These are phyloP conservation scores for Neospora caninum DNA, from an alignment of 169 alveolate species.

Conservation along the genomic window DNA sequence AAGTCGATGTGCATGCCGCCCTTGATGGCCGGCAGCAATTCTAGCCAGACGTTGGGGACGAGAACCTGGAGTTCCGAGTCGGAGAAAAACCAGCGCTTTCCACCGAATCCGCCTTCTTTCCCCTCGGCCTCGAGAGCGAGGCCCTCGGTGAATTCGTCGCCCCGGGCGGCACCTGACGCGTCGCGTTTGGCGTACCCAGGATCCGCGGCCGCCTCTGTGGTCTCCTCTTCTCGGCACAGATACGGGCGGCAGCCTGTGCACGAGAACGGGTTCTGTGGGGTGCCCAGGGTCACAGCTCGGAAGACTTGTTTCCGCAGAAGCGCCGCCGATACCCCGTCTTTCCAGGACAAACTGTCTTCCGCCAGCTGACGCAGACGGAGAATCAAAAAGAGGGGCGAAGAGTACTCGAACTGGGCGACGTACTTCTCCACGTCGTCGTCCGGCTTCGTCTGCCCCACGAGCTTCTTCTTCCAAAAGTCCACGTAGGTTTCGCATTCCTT, in stretches of 20 bases:
- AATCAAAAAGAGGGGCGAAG: conserved; percentile 39
- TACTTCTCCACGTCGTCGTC: conserved; percentile 57
- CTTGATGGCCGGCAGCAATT: conserved; percentile 52
- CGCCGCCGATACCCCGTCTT: conserved; percentile 69
- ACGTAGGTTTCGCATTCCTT: conserved; percentile 62
- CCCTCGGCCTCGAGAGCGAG: conserved; percentile 19
- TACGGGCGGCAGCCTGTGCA: background rate
- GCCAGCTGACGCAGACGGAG: conserved; percentile 67
- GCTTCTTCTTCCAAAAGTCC: conserved; percentile 62
- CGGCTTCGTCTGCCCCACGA: conserved; percentile 60
- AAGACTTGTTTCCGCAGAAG: conserved; percentile 65
- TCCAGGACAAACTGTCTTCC: conserved; percentile 68
- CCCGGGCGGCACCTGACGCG: background rate
- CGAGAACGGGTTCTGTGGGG: background rate
- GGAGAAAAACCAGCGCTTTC: conserved; percentile 64
- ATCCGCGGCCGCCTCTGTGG: background rate
- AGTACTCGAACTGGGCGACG: conserved; percentile 53
- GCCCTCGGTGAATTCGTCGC: background rate
- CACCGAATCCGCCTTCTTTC: conserved; percentile 64
- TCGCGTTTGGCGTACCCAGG: background rate
- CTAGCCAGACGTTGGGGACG: conserved; percentile 56
- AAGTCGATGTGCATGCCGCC: conserved; percentile 61
- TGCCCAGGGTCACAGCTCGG: conserved; percentile 26
- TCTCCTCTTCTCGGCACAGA: conserved; percentile 4
- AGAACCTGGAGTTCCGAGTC: conserved; percentile 52